Evolutionary conservation across 805 yeast species (phyloP), one percentile per base, ranked within the genome.

Genomic region (Kazachstania taianensis): DNA sequence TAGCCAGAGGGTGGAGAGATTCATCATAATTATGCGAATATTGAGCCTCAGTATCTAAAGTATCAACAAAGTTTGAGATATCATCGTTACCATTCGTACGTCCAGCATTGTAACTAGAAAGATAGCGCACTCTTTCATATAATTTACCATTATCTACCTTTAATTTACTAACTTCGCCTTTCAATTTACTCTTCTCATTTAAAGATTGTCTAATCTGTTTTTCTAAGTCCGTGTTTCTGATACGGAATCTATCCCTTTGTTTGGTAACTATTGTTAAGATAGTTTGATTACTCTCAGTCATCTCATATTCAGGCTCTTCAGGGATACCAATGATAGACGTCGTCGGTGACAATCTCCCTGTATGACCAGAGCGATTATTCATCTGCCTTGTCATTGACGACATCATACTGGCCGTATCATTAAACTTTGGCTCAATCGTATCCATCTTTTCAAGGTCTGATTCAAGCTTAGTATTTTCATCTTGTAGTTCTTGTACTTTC

Each of bases 171-270:
- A 82, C 60, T 46, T 84, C 85, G 35, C 79, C 59, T 41, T 76
- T 75, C 44, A 84, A 63, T 38, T 79, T 82, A 26, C 64, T 67
- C 19, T 79, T 66, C 27, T 67, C 65, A 15, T 61, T 54, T 35
- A 66, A 66, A 42, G 72, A 75, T 44, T 72, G 73, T 54, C 81
- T 76, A 26, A 78, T 50, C 48, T 85, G 94, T 38, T 81, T 81
- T 55, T 89, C 97, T 37, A 92, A 67, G 53, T 84, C 95, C 39
- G 72, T 73, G 50, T 81, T 84, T 37, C 85, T 70, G n/a, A 73
- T 70, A 49, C 94, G 76, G 66, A 87, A 86, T 43, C 98, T 67
- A 57, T 89, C 98, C 55, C 98, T 75, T 62, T 89, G 98, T 52
- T 89, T 87, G 10, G 96, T 86, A 20, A 92, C 75, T 36, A 89